Percentiles rank a stretch among this genome's conserved stretches.
phyloP scores from a whole-genome alignment of 2,329 filamentous ascomycete genomes.

The Biscogniauxia marginata region DNA sequence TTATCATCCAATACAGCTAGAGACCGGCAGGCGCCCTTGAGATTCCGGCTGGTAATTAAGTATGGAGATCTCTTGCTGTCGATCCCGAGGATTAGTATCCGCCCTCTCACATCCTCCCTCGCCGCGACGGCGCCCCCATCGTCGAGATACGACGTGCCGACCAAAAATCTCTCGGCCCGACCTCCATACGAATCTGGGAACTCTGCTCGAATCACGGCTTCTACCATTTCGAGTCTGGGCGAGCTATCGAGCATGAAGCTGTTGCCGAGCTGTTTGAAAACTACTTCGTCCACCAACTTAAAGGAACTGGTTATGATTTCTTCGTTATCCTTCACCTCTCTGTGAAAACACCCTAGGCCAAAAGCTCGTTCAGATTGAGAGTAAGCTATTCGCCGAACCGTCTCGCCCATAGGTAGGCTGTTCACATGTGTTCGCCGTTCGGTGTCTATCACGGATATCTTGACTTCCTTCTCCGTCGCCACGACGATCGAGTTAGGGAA shows the following conservation, averaged over 20 bases:
- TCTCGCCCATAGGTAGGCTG: conserved; percentile 74
- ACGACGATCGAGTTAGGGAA: conserved; percentile 81
- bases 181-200: conserved; percentile 59
- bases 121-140: conserved; percentile 49
- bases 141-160: conserved; percentile 78
- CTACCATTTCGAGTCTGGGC: conserved; percentile 67
- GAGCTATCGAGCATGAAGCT: conserved; percentile 59
- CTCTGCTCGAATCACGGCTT: conserved; percentile 77
- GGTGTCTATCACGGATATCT: conserved; percentile 77
- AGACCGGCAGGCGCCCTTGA: conserved; percentile 80
- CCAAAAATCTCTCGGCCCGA: conserved; percentile 75
- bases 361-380: conserved; percentile 77
- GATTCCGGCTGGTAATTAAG: conserved; percentile 63
- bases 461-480: conserved; percentile 72
- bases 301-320: conserved; percentile 81
- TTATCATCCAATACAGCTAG: conserved; percentile 72
- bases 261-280: conserved; percentile 74
- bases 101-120: conserved; percentile 60
- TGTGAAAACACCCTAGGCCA: conserved; percentile 80
- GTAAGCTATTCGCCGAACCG: conserved; percentile 83
- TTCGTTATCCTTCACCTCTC: conserved; percentile 66
- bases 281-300: conserved; percentile 84
- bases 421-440: conserved; percentile 87
- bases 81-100: conserved; percentile 83
- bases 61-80: conserved; percentile 72